Evolutionary conservation across 2,329 filamentous ascomycete genomes (phyloP).

Genomic region (Calonectria fujianensis): DNA sequence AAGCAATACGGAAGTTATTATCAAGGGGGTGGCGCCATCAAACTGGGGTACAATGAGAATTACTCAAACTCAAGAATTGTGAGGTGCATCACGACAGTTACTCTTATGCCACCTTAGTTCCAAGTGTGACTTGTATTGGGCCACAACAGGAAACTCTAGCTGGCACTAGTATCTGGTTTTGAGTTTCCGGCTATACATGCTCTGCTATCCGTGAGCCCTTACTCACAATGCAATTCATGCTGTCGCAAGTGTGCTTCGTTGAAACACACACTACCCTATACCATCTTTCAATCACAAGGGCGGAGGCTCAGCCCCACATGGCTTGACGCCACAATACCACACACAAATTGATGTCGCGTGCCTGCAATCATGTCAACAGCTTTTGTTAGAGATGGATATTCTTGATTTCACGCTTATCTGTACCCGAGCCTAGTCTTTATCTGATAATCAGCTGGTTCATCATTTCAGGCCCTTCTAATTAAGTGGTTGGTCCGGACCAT

Average conservation of each 20-base stretch:
- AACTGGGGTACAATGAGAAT: too few species aligned
- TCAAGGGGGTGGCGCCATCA: too few species aligned
- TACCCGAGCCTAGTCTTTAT: constrained; percentile 5
- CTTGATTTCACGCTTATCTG: neutral
- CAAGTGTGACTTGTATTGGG: neutral
- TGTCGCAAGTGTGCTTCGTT: too few species aligned
- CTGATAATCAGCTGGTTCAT: neutral
- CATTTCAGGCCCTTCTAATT: neutral
- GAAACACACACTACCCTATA: neutral
- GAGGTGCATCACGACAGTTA: too few species aligned
- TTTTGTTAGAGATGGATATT: neutral
- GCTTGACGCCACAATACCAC: neutral
- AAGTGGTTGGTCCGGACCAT: neutral
- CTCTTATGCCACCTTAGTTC: too few species aligned
- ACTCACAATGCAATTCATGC: neutral
- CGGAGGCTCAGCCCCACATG: neutral
- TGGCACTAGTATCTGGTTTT: too few species aligned
- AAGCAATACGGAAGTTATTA: too few species aligned
- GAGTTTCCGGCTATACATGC: neutral
- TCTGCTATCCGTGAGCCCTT: neutral
- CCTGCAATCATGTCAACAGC: neutral
- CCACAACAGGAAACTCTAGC: neutral
- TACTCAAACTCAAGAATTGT: too few species aligned
- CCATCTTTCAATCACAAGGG: neutral
- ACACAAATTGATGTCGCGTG: neutral